Percentiles rank a stretch among this genome's conserved stretches.
phyloP scores from a whole-genome alignment of 208 protist genomes.

The Wallacemonas sp. region DNA sequence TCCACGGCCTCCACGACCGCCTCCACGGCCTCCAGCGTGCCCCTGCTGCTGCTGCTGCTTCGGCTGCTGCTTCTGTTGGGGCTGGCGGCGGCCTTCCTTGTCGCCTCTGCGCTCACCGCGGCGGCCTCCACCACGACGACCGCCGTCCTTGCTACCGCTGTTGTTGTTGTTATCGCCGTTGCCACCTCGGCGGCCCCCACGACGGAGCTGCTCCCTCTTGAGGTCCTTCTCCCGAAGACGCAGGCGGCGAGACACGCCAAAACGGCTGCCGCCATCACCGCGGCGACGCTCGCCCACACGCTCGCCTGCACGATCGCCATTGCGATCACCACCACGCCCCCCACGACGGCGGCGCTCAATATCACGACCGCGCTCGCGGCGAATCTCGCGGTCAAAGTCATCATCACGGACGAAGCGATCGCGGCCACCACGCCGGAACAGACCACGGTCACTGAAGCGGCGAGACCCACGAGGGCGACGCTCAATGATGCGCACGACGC shows the following conservation, averaged over 20 bases:
- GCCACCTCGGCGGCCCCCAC: constrained; percentile 1
- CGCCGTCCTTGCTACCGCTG: constrained; percentile 1
- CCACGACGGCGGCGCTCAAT: constrained; percentile 21
- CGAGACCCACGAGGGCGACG: constrained; percentile 12
- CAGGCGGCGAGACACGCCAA: constrained; percentile 19
- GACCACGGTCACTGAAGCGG: constrained; percentile 63
- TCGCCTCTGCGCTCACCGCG: constrained; percentile 20
- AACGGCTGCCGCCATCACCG: constrained; percentile 16
- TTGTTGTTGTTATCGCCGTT: constrained; percentile 2
- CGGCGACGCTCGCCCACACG: constrained; percentile 10
- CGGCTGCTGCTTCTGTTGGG: constrained; percentile 20
- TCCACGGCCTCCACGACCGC: constrained; percentile 16
- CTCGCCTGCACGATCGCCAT: constrained; percentile 7
- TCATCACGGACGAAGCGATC: constrained; percentile 82
- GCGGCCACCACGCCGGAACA: constrained; percentile 60
- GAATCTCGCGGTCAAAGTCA: constrained; percentile 62
- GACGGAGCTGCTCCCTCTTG: background rate
- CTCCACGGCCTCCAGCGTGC: constrained; percentile 3
- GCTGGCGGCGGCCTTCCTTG: constrained; percentile 11
- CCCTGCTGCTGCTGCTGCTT: constrained; percentile 12
- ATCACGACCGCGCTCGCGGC: constrained; percentile 55
- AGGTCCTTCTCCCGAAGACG: constrained; percentile 21
- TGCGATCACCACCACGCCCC: constrained; percentile 8
- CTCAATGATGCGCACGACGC: constrained; percentile 30
- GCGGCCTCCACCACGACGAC: constrained; percentile 16